These are phyloP conservation scores for Apiospora koreana DNA, from an alignment of 2,329 filamentous ascomycete genomes.

Conservation along the genomic window DNA sequence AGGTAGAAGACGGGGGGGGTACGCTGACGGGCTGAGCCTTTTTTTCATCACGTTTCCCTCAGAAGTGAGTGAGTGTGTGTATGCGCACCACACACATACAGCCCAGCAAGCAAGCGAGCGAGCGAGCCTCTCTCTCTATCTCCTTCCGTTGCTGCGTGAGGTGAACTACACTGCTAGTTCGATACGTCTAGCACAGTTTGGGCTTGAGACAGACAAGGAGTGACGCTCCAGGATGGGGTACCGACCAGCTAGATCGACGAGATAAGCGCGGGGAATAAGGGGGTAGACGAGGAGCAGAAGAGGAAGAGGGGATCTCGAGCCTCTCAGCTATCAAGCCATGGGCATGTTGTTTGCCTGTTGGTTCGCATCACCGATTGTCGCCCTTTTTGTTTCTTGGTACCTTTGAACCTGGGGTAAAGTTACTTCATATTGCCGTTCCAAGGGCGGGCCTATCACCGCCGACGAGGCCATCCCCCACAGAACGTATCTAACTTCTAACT, in stretches of 20 bases:
- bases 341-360: conserved; percentile 5
- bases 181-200: neutral
- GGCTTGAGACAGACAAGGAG: neutral
- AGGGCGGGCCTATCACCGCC: conserved; percentile 21
- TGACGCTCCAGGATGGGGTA: neutral
- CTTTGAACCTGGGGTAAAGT: conserved; percentile 29
- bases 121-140: neutral
- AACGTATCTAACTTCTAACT: conserved; percentile 18
- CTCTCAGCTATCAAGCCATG: neutral
- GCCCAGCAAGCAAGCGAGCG: neutral
- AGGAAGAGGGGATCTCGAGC: conserved; percentile 12
- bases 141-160: neutral
- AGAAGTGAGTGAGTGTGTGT: neutral
- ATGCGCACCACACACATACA: neutral
- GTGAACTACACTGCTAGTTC: neutral
- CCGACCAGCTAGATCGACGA: neutral
- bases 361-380: conserved; percentile 14
- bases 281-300: neutral
- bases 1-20: conserved; percentile 2
- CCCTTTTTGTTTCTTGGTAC: conserved; percentile 15
- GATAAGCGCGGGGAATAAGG: neutral
- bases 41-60: conserved; percentile 10
- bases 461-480: conserved; percentile 27
- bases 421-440: conserved; percentile 13
- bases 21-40: conserved; percentile 12